Evolutionary conservation across 2,329 filamentous ascomycete species (phyloP), one percentile per base, ranked within the genome.

Genomic region (Clathrospora elynae): DNA sequence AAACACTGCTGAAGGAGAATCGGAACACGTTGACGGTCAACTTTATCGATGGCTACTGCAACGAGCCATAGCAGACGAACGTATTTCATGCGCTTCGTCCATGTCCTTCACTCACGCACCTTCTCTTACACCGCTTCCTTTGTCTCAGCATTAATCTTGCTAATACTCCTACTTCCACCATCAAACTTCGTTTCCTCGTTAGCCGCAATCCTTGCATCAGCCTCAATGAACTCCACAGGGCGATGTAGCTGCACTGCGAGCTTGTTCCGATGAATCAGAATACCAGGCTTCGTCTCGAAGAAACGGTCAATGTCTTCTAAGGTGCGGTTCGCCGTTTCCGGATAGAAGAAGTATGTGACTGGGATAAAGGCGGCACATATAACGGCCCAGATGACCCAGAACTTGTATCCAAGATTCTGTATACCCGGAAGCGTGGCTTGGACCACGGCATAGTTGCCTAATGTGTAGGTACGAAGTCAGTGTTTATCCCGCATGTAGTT

Each of bases 361-460:
- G 78, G 78, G 29, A 81, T 64, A 40, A 81, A 79, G 12, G 70
- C 66, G 24, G 74, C 76, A 64, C 79, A 80, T 55, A 79, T 73
- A n/a, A 73, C 71, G 2, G 77, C 75, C 63, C 78, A 83, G 50
- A 81, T 72, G 22, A 81, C 72, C 66, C 75, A 82, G 38, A 77
- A 81, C 39, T 73, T 74, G 71, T 77, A 82, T 4, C 74, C 68
- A 0, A 81, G 65, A 14, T 73, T 75, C 14, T 72, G 61, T 12
- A 68, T 63, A 4, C 62, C 65, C 2, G 64, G 64, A 6, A 66
- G 54, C 5, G 65, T 68, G 8, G 61, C 62, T 47, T 67, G 61
- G 0, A 68, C 64, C 11, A 68, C 62, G 0, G 48, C 59, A 13
- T 64, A 68, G 24, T 67, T 67, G 42, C 51, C 6, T 6, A 29